Evolutionary conservation across 2,329 filamentous ascomycete species (phyloP).

Genomic region (Curvularia sp.): DNA sequence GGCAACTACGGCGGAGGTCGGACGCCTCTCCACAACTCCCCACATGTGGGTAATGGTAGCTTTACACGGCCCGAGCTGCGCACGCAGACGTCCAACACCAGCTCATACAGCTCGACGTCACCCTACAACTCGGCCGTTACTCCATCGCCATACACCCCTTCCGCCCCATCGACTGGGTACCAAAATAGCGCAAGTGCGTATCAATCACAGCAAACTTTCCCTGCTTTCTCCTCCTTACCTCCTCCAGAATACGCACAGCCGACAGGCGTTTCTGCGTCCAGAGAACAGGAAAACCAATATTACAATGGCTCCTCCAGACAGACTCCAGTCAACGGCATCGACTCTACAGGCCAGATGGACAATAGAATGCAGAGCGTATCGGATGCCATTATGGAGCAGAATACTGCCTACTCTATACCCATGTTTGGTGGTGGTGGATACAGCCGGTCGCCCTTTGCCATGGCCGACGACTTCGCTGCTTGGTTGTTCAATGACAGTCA

Average conservation of each 20-base stretch:
- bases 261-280: constrained; percentile 46
- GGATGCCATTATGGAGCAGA: constrained; percentile 54
- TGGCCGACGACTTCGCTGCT: constrained; percentile 86
- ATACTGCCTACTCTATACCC: constrained; percentile 71
- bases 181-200: constrained; percentile 55
- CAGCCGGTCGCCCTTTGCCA: constrained; percentile 85
- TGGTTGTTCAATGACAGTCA: constrained; percentile 79
- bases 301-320: constrained; percentile 48
- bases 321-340: constrained; percentile 49
- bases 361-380: constrained; percentile 47
- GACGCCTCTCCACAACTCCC: constrained; percentile 47
- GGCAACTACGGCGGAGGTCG: constrained; percentile 42
- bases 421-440: constrained; percentile 86
- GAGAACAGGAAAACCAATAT: constrained; percentile 47
- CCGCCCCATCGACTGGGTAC: constrained; percentile 54
- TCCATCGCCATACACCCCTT: constrained; percentile 57
- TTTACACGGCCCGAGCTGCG: constrained; percentile 48
- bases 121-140: constrained; percentile 48
- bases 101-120: constrained; percentile 46
- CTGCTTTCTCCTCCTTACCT: constrained; percentile 66
- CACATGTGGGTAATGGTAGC: constrained; percentile 45
- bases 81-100: constrained; percentile 47
- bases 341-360: constrained; percentile 47
- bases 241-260: constrained; percentile 61
- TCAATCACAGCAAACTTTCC: constrained; percentile 67